Conservation (phyloP, 768 basidiomycete species). For the Cystofilobasidium capitatum region DNA sequence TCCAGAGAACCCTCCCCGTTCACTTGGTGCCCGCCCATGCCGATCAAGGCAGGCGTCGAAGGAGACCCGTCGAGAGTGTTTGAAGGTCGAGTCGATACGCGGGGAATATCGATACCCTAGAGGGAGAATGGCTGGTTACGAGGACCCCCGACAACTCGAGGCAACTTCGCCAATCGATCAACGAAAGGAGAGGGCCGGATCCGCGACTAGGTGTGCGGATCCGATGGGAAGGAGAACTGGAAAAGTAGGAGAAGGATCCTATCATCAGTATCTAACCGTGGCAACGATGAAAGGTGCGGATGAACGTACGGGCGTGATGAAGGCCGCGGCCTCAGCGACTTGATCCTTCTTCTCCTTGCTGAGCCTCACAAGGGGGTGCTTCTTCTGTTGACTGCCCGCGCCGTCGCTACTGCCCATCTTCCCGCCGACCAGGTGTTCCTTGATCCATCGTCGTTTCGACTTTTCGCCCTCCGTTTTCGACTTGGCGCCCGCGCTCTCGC, state of each 20-base stretch:
- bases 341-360: not conserved
- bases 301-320: not conserved
- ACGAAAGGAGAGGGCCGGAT: too few species aligned
- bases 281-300: not conserved
- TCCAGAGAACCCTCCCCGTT: too few species aligned
- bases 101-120: too few species aligned
- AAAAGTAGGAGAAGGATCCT: not conserved
- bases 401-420: not conserved
- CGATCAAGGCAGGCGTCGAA: too few species aligned
- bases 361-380: not conserved
- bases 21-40: too few species aligned
- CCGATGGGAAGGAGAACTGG: not conserved
- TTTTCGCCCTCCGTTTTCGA: not conserved
- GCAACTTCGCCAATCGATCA: too few species aligned
- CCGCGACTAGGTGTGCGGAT: not conserved
- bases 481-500: not conserved
- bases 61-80: too few species aligned
- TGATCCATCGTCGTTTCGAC: constrained; percentile 2
- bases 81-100: too few species aligned
- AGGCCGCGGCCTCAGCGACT: not conserved
- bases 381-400: not conserved
- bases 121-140: too few species aligned
- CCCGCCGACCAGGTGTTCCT: not conserved
- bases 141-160: too few species aligned
- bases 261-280: not conserved